These are phyloP conservation scores for Ambrosia trifida DNA, from an alignment of 129 eudicot species.

Conservation along the genomic window DNA sequence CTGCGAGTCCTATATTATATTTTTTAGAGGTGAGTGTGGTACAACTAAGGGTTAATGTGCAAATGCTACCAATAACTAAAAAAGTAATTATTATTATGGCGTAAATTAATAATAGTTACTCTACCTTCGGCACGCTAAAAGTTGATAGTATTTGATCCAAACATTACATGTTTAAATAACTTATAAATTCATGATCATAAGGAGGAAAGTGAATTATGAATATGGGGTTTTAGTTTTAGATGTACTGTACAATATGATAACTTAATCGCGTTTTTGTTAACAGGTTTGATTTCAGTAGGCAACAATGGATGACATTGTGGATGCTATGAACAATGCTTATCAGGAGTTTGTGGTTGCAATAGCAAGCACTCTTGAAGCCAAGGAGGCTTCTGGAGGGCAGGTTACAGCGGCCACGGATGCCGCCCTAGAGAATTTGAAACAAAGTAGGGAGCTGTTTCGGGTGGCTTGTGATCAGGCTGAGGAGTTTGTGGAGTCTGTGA, in stretches of 20 bases:
- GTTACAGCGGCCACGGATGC: constrained; percentile 68
- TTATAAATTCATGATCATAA: too few relatives aligned
- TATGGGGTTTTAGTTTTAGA: background rate
- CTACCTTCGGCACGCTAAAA: too few relatives aligned
- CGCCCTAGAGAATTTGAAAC: constrained; percentile 82
- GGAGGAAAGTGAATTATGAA: too few relatives aligned
- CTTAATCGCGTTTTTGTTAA: background rate
- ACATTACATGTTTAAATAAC: too few relatives aligned
- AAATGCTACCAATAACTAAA: too few relatives aligned
- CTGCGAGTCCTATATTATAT: too few relatives aligned
- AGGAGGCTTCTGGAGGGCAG: constrained; percentile 62
- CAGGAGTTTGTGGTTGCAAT: constrained; percentile 64
- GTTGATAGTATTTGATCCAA: too few relatives aligned
- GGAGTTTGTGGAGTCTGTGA: constrained; percentile 87
- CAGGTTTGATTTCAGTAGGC: background rate
- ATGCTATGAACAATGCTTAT: constrained; percentile 68
- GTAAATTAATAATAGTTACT: too few relatives aligned
- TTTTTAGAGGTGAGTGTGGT: too few relatives aligned
- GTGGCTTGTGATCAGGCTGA: constrained; percentile 95
- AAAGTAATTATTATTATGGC: too few relatives aligned
- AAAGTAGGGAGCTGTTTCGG: constrained; percentile 77
- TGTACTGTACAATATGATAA: background rate
- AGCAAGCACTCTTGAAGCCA: constrained; percentile 66
- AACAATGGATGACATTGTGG: constrained; percentile 76
- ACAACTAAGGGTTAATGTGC: too few relatives aligned